A percentile compares a stretch with the other conserved stretches of the same genome.
phyloP scores from a whole-genome alignment of 208 protist species.

The Leishmania tarentolae region DNA sequence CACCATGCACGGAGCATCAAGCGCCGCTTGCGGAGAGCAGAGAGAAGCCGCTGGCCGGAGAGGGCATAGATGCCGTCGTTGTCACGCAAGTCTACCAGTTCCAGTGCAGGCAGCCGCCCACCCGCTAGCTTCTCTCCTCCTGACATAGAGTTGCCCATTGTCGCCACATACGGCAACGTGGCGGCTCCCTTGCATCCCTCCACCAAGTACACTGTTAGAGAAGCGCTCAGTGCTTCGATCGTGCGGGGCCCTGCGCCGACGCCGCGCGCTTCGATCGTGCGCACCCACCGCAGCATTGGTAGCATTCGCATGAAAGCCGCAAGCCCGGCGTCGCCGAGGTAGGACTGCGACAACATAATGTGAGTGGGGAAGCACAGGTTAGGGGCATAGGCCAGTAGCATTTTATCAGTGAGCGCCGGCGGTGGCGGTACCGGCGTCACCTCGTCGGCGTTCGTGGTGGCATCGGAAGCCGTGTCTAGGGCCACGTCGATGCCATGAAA shows the following conservation, averaged over 20 bases:
- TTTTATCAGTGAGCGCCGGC: background rate
- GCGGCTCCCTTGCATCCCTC: conserved; percentile 18
- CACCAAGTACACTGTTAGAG: conserved; percentile 15
- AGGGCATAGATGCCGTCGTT: conserved; percentile 23
- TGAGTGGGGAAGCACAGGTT: conserved; percentile 38
- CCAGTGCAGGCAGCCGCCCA: conserved; percentile 23
- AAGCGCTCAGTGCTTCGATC: conserved; percentile 33
- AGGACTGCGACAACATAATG: conserved; percentile 54
- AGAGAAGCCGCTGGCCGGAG: conserved; percentile 17
- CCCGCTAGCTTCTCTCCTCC: conserved; percentile 18
- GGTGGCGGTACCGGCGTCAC: background rate
- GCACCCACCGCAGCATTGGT: conserved; percentile 70
- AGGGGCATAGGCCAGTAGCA: conserved; percentile 18
- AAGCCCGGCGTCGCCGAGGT: conserved; percentile 70
- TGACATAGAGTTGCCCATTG: background rate
- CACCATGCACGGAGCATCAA: conserved; percentile 21
- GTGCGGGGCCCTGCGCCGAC: conserved; percentile 48
- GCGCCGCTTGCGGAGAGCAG: conserved; percentile 15
- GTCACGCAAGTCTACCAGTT: conserved; percentile 27
- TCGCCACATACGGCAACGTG: background rate
- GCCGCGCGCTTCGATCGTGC: conserved; percentile 41
- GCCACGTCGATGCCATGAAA: conserved; percentile 54
- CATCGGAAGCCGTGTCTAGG: conserved; percentile 2
- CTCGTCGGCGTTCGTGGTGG: background rate
- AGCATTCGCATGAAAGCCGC: conserved; percentile 68